Base-by-base conservation (phyloP, 768 basidiomycete genomes). In the Russula sp. region DNA sequence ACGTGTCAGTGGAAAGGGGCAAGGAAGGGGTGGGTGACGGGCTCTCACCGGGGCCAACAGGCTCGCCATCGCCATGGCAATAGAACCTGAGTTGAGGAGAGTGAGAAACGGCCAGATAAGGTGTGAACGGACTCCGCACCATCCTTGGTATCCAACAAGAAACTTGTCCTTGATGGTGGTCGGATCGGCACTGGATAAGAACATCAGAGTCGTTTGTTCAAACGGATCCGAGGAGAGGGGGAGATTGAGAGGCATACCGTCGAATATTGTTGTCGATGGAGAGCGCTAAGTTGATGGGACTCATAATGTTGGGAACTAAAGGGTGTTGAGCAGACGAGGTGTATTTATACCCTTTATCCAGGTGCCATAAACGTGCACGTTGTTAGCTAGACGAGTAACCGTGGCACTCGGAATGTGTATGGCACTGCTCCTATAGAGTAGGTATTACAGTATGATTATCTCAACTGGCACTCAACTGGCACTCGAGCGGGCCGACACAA, bases 121-220 rank as follows among this genome's bases (percentile, higher is more conserved):
- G 16, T 16, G 57, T 46, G 30, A 49, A 5, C 7, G 58, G 58
- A 11, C 18, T 48, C n/a, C 68, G 3, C 55, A 90, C 91, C 91
- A 93, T 73, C 90, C 92, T 75, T 93, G 92, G 73, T 93, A 93
- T 40, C 91, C 91, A 0, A 92, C 88, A 34, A 94, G 75, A 69
- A 92, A 84, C 71, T 93, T 94, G 76, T 90, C 83, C 62, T 90
- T 88, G 53, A 94, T 90, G 11, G 89, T 90, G 6, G 80, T 81
- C 28, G 91, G 84, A 71, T 89, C 80, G 11, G 87, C 86, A 67
- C 88, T 80, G 71, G n/a, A 24, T 49, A n/a, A 48, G 3, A n/a
- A 26, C 9, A 11, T 50, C 26, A 30, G n/a, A 8, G 22, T 50
- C n/a, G 14, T 52, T 55, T 26, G n/a, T 44, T 36, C 30, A 26